A percentile compares a stretch with the other conserved stretches of the same genome.
Evolutionary conservation across 2,329 filamentous ascomycete genomes (phyloP).

Genomic region (Fusarium beomiforme): DNA sequence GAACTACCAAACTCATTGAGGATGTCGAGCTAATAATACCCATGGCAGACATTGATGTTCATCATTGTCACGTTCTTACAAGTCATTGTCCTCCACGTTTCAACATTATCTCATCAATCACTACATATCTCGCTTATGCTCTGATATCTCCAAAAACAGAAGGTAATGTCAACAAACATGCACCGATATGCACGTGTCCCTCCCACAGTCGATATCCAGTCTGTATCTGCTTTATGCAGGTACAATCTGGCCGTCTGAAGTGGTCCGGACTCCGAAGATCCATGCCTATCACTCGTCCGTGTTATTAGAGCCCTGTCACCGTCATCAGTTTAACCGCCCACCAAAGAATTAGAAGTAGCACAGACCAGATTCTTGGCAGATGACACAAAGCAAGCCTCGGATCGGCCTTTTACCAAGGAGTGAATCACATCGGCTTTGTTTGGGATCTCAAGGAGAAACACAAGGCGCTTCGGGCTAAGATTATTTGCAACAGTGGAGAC

Average conservation of each 20-base stretch:
- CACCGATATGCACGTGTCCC: slow-evolving; percentile 28
- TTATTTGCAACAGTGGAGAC: neutral
- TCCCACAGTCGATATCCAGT: slow-evolving; percentile 18
- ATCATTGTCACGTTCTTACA: neutral
- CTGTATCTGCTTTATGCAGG: slow-evolving; percentile 38
- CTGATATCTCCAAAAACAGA: slow-evolving; percentile 11
- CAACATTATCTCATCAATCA: neutral
- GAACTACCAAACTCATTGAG: neutral
- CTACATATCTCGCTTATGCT: slow-evolving; percentile 7
- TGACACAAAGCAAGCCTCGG: slow-evolving; percentile 17
- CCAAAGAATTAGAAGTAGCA: slow-evolving; percentile 1
- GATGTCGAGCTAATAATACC: neutral
- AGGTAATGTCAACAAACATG: slow-evolving; percentile 4
- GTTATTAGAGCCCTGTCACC: slow-evolving; percentile 4
- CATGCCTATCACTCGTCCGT: slow-evolving; percentile 22
- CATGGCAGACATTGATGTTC: neutral
- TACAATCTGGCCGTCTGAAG: slow-evolving; percentile 41
- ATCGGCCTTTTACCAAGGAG: neutral
- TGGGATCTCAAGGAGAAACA: slow-evolving; percentile 23
- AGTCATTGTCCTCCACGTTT: slow-evolving; percentile 14
- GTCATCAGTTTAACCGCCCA: slow-evolving; percentile 26
- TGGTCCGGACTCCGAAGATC: slow-evolving; percentile 40
- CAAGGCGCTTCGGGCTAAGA: slow-evolving; percentile 24
- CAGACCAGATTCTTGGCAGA: slow-evolving; percentile 13
- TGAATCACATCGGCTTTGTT: slow-evolving; percentile 19